Conservation (phyloP, 208 protist species). For the Leishmania major region DNA sequence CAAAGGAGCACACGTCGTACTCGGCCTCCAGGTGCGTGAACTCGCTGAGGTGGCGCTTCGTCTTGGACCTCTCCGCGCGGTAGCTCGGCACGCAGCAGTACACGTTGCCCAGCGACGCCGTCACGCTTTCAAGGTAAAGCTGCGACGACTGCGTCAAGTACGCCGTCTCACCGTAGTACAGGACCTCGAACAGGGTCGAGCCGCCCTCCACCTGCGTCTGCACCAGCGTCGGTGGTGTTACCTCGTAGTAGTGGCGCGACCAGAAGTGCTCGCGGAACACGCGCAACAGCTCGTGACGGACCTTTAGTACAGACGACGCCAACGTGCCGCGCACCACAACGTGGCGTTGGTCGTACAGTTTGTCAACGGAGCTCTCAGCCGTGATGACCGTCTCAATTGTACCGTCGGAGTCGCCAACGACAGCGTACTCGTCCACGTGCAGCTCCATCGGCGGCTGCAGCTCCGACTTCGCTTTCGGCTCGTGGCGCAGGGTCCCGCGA, state of each 20-base stretch:
- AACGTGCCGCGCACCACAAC: constrained; percentile 93
- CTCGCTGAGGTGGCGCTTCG: constrained; percentile 98
- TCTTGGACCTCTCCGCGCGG: constrained; percentile 98
- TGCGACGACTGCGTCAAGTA: constrained; percentile 99
- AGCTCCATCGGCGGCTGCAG: constrained; percentile 85
- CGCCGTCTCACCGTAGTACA: constrained; percentile 98
- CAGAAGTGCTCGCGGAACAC: constrained; percentile 97
- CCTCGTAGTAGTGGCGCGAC: constrained; percentile 90
- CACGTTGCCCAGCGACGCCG: constrained; percentile 95
- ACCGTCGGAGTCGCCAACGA: constrained; percentile 84
- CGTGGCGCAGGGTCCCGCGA: constrained; percentile 63
- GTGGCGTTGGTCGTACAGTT: constrained; percentile 96
- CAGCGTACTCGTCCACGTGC: constrained; percentile 87
- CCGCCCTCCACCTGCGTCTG: constrained; percentile 98
- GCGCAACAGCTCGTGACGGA: constrained; percentile 90
- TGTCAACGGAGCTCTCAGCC: constrained; percentile 91
- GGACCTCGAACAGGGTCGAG: constrained; percentile 97
- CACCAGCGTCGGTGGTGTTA: constrained; percentile 98
- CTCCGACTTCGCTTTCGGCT: constrained; percentile 85
- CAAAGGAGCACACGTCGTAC: constrained; percentile 97
- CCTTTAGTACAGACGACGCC: constrained; percentile 86
- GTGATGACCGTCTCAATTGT: constrained; percentile 91
- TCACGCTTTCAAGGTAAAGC: constrained; percentile 98
- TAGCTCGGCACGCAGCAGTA: constrained; percentile 97
- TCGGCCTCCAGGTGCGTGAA: constrained; percentile 99